Base-by-base conservation (phyloP, 176 grass and related monocot species). In the Echinochloa phyllopogon region DNA sequence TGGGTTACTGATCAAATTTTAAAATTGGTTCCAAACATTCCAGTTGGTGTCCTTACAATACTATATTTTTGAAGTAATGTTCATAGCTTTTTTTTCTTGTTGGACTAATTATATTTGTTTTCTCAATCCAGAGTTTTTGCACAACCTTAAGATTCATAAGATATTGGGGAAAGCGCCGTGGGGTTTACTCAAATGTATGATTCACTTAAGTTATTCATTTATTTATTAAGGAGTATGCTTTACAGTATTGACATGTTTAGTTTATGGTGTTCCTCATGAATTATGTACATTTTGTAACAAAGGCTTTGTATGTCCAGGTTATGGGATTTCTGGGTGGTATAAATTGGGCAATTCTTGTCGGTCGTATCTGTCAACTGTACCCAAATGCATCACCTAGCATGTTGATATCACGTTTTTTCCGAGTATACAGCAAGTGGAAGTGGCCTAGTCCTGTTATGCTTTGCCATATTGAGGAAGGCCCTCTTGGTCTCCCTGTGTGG, bases 391-490 rank as follows among this genome's bases (percentile, higher is more conserved):
- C 89, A 5, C 91, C 96, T 6, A 92, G 87, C 83, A 98, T 92
- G 89, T 75, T 98, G 64, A 87, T 98, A 83, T 95, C 96, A 27
- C 93, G 93, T 15, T 98, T 98, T 87, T 98, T 98, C 72, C 91
- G 67, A 82, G 91, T 98, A 41, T 98, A 88, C 76, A 95, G 87
- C 60, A 82, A 95, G 57, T 98, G 96, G 96, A 87, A 94, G 55
- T 98, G 96, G 96, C 96, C 96, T 27, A 98, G 90, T 76, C 96
- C 96, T 90, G 93, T 98, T 77, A 98, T 92, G 88, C 91, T 98
- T 74, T 95, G 96, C 79, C 88, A 92, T 71, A 95, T 98, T 50
- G 85, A 95, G 61, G 93, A 98, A 60, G 87, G 88, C 69, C 65
- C 79, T 86, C 85, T 98, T 81, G 89, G 91, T 41, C 89, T 95